Conservation (phyloP, 108 stramenopile genomes). For the Skeletonema tropicum region DNA sequence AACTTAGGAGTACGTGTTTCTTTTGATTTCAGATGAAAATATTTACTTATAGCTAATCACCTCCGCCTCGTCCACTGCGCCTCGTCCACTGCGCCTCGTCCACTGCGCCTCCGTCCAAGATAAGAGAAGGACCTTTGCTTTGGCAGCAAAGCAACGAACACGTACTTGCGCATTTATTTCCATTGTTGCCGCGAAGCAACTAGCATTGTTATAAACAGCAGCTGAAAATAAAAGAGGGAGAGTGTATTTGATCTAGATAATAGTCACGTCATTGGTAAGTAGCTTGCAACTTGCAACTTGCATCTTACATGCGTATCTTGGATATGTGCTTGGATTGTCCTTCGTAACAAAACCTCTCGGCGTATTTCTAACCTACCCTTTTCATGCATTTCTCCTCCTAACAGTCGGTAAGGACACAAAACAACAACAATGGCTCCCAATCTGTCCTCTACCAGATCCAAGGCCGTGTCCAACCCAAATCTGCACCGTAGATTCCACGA, state of each 20-base stretch:
- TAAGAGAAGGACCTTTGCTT: too few species aligned
- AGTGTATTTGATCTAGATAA: neutral
- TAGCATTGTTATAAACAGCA: neutral
- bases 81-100: neutral
- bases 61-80: neutral
- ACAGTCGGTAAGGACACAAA: neutral
- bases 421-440: neutral
- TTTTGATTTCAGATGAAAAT: too few species aligned
- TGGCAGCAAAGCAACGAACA: neutral
- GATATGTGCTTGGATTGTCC: neutral
- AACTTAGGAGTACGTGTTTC: too few species aligned
- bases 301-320: neutral
- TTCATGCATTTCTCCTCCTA: neutral
- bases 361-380: neutral
- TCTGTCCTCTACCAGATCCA: neutral
- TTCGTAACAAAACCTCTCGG: neutral
- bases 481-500: slow-evolving; percentile 76
- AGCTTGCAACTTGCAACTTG: neutral
- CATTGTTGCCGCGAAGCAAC: neutral
- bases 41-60: neutral
- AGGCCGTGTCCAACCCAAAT: slow-evolving; percentile 32
- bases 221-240: neutral
- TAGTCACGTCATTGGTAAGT: neutral
- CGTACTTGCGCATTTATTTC: neutral
- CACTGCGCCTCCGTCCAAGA: too few species aligned